phyloP scores from a whole-genome alignment of 1,284 basidiomycete genomes.

The Thecaphora frezii region DNA sequence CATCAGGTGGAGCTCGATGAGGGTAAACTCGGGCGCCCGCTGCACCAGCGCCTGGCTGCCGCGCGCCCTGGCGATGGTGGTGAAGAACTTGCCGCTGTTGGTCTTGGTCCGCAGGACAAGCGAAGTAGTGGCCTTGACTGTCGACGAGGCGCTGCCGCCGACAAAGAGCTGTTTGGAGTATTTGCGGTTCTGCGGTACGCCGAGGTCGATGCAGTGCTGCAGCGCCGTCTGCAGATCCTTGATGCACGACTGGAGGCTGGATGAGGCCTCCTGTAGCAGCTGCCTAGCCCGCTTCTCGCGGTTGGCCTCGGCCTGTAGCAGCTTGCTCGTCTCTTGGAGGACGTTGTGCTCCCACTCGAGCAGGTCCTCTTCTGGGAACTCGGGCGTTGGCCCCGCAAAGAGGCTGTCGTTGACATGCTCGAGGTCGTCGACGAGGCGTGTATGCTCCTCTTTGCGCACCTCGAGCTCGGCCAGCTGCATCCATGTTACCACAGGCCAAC shows the following conservation, averaged over 20 bases:
- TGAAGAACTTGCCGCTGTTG: conserved; percentile 40
- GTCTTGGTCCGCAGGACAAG: conserved; percentile 40
- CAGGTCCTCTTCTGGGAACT: conserved; percentile 27
- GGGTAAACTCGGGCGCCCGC: conserved; percentile 23
- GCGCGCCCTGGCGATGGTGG: conserved; percentile 37
- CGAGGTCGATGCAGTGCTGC: conserved; percentile 36
- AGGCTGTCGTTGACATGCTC: conserved; percentile 6
- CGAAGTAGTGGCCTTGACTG: conserved; percentile 24
- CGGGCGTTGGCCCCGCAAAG: conserved; percentile 22
- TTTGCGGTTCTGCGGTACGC: conserved; percentile 36
- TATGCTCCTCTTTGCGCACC: conserved; percentile 15
- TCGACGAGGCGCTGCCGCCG: conserved; percentile 9
- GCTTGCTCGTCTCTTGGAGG: conserved; percentile 12
- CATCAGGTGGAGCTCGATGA: conserved; percentile 44
- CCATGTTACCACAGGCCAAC: neutral
- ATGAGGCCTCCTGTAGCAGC: conserved; percentile 22
- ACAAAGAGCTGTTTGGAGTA: conserved; percentile 34
- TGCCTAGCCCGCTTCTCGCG: conserved; percentile 41
- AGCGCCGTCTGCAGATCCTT: conserved; percentile 33
- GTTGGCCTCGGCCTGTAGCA: conserved; percentile 33
- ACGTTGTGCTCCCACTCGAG: conserved; percentile 35
- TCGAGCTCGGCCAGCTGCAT: conserved; percentile 5
- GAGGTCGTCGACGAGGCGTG: neutral
- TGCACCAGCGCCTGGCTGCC: conserved; percentile 37
- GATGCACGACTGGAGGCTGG: conserved; percentile 17